phyloP scores from a whole-genome alignment of 106 monocot species.

The Dioscorea dumetorum region DNA sequence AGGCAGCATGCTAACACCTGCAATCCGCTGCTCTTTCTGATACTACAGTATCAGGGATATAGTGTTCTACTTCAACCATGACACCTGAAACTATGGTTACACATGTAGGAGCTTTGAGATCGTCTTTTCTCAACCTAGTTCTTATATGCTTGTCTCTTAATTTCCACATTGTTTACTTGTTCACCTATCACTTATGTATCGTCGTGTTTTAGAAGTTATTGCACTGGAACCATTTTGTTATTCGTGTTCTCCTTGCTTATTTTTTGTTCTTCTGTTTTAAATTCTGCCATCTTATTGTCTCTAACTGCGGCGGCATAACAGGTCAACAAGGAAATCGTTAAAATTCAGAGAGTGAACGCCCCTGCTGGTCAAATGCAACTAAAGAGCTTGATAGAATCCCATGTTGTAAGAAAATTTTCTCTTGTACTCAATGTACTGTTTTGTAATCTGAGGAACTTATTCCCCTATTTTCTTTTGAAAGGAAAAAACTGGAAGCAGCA shows the following conservation, averaged over 20 bases:
- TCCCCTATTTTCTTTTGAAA: constrained; percentile 11
- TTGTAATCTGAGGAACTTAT: background rate
- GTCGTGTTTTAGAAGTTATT: too few species aligned
- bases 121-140: too few species aligned
- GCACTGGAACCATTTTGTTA: too few species aligned
- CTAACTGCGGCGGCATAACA: constrained; percentile 7
- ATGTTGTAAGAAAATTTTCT: constrained; percentile 65
- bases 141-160: too few species aligned
- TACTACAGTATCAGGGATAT: too few species aligned
- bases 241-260: background rate
- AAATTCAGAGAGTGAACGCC: constrained; percentile 97
- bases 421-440: background rate
- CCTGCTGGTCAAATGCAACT: constrained; percentile 98
- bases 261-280: background rate
- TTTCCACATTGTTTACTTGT: too few species aligned
- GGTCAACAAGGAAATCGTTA: constrained; percentile 98
- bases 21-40: too few species aligned
- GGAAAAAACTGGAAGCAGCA: constrained; percentile 96
- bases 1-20: too few species aligned
- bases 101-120: too few species aligned
- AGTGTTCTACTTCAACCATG: too few species aligned
- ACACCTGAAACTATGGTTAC: too few species aligned
- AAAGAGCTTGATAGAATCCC: constrained; percentile 92
- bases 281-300: background rate
- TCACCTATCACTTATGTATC: too few species aligned